Evolutionary conservation across 2,329 filamentous ascomycete species (phyloP).

Genomic region (Diaporthe sp.): DNA sequence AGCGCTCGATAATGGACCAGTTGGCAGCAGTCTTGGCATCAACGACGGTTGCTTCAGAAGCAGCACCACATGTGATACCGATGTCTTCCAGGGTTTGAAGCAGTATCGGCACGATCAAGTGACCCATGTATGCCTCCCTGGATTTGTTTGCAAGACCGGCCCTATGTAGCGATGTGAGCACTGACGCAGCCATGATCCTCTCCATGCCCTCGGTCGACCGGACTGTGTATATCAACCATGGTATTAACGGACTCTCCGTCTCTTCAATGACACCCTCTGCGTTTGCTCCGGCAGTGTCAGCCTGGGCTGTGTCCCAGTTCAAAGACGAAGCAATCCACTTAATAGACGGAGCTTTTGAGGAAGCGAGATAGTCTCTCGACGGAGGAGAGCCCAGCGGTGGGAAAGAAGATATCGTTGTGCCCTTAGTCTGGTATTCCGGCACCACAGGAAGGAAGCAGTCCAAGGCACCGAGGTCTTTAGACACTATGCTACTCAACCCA

Average conservation of each 20-base stretch:
- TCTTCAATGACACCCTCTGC: constrained; percentile 61
- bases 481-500: constrained; percentile 57
- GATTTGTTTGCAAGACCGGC: constrained; percentile 72
- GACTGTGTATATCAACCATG: constrained; percentile 76
- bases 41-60: constrained; percentile 50
- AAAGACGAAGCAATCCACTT: constrained; percentile 28
- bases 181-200: constrained; percentile 74
- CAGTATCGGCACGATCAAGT: constrained; percentile 77
- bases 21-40: constrained; percentile 52
- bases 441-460: constrained; percentile 72
- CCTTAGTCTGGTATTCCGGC: constrained; percentile 52
- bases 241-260: constrained; percentile 75
- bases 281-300: constrained; percentile 40
- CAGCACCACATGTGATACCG: constrained; percentile 46
- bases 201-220: constrained; percentile 67
- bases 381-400: constrained; percentile 61
- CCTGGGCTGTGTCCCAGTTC: constrained; percentile 47
- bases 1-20: constrained; percentile 72
- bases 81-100: constrained; percentile 71
- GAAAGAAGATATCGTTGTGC: constrained; percentile 55
- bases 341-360: constrained; percentile 28
- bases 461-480: constrained; percentile 64
- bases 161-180: constrained; percentile 77
- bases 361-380: constrained; percentile 49
- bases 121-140: constrained; percentile 72